Conservation (phyloP, 106 monocot genomes). For the Platanthera guangdongensis region DNA sequence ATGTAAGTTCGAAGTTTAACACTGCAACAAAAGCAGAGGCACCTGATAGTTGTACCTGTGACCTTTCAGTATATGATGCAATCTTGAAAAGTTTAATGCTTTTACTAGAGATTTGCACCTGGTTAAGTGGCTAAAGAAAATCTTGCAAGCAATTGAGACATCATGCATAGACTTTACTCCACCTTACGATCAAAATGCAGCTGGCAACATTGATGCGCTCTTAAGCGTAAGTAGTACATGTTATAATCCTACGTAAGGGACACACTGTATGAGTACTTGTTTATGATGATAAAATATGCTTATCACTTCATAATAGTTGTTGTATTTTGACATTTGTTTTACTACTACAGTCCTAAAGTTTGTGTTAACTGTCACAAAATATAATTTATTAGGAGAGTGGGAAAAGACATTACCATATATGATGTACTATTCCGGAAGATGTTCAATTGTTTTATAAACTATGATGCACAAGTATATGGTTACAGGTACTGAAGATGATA, state of each 20-base stretch:
- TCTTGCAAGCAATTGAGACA: constrained; percentile 58
- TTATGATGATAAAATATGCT: background rate
- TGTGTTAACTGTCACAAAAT: background rate
- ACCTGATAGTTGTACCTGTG: constrained; percentile 50
- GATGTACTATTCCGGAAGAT: too few species aligned
- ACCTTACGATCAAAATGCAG: constrained; percentile 9
- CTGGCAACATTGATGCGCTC: constrained; percentile 10
- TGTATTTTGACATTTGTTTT: background rate
- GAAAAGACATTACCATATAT: too few species aligned
- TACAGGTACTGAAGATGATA: too few species aligned
- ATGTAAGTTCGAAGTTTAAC: constrained; percentile 24
- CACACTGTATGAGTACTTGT: background rate
- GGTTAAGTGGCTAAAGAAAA: constrained; percentile 81
- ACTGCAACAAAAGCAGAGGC: constrained; percentile 41
- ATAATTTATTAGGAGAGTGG: background rate
- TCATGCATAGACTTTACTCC: constrained; percentile 26
- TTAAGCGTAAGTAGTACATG: constrained; percentile 29
- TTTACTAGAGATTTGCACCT: constrained; percentile 62
- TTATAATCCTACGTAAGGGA: background rate
- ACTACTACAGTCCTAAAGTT: background rate
- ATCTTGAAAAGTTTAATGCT: constrained; percentile 58
- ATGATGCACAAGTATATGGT: too few species aligned
- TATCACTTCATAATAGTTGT: background rate
- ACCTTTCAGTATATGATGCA: constrained; percentile 41
- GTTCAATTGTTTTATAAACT: too few species aligned